Evolutionary conservation across 768 basidiomycete species (phyloP).

Genomic region (Cytidiella melzeri): DNA sequence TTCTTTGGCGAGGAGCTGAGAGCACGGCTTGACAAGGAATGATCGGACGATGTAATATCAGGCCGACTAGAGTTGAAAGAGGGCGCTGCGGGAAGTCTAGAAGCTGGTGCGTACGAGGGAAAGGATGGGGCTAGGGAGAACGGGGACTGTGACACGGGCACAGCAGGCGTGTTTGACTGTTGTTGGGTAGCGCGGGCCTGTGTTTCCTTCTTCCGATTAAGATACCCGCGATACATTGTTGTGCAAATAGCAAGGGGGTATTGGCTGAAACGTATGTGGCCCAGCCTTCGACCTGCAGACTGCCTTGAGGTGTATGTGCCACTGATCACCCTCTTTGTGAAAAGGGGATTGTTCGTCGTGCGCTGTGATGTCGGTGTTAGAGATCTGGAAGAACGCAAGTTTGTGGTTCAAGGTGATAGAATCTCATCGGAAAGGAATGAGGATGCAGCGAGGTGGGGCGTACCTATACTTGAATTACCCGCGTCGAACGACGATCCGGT

Average conservation of each 20-base stretch:
- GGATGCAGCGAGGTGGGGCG: constrained; percentile 9
- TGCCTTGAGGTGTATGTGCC: constrained; percentile 6
- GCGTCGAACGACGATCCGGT: no score
- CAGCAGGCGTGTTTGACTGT: constrained; percentile 9
- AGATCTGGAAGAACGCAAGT: no score
- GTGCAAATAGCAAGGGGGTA: constrained; percentile 5
- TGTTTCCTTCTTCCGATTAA: constrained; percentile 18
- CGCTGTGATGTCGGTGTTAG: no score
- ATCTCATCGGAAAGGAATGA: neutral
- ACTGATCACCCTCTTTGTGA: no score
- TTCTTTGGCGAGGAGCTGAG: constrained; percentile 17
- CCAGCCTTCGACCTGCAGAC: constrained; percentile 5
- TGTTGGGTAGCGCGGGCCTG: constrained; percentile 17
- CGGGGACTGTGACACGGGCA: constrained; percentile 34
- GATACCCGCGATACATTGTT: constrained; percentile 10
- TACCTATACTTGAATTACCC: no score
- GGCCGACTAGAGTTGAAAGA: constrained; percentile 32
- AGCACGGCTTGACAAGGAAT: constrained; percentile 29
- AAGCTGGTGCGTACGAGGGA: constrained; percentile 35
- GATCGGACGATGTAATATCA: constrained; percentile 40
- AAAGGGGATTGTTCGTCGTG: constrained; percentile 2
- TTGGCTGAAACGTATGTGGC: neutral
- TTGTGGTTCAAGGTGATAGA: no score
- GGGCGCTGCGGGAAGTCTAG: constrained; percentile 34
- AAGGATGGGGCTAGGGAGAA: constrained; percentile 40